Base-by-base conservation (phyloP, 495 filamentous ascomycete species). In the Daldinia loculata region DNA sequence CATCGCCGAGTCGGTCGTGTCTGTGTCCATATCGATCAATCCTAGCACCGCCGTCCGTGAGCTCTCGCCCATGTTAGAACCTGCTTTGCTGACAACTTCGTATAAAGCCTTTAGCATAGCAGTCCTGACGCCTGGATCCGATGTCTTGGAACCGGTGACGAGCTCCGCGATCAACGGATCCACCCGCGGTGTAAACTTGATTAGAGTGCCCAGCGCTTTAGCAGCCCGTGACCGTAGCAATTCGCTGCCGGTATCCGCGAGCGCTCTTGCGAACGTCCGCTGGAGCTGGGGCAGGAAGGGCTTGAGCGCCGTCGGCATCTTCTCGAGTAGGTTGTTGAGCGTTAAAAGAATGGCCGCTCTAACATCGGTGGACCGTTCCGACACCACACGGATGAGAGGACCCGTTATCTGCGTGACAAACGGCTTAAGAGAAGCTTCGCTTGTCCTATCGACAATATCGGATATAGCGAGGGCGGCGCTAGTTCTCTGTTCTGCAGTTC, bases 371-470 rank as follows among this genome's bases (percentile, higher is more conserved):
- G 95, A 98, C 50, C 94, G 87, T 74, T 99, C 95, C 1, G 95
- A 97, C 7, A 98, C 94, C 14, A 99, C 94, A 84, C 95, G 90
- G 75, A 99, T 99, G 29, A 99, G 87, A 12, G 95, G 96, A 77
- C 95, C 95, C 17, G 95, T 98, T 71, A 99, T 98, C 74, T 98
- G 93, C 19, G 94, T 98, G 61, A 98, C 95, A 74, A 96, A 98
- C 22, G 93, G 92, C 80, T 93, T 93, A 61, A 99, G 84, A 15
- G 93, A 90, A 61, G 93, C 89, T 39, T 91, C 86, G 72, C 87
- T 92, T 6, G 95, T 95, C 32, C 95, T 87, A 78, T 98, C 96
- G 71, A 98, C 89, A 69, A 99, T 91, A 75, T 99, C 96, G 3
- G 93, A 95, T 70, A 99, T 97, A 7, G 92, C 95, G 53, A 99